Evolutionary conservation across 768 basidiomycete species (phyloP).

Genomic region (Tricholoma furcatifolium): DNA sequence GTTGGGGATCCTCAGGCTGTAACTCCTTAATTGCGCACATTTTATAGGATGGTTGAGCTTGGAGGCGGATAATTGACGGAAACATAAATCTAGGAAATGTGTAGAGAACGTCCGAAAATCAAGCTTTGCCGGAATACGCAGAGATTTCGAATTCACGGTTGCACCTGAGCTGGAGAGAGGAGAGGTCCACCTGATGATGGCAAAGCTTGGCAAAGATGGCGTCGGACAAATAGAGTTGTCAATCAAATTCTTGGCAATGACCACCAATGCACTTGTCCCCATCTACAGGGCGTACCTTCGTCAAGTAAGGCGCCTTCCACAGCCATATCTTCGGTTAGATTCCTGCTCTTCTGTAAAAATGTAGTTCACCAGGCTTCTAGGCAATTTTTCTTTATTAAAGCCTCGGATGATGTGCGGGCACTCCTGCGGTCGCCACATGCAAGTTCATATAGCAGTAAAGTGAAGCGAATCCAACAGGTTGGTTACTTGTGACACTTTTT

Average conservation of each 20-base stretch:
- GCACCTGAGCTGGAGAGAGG: too few relatives aligned
- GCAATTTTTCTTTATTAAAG: constrained; percentile 63
- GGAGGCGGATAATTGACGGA: constrained; percentile 6
- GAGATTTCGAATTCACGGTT: not conserved
- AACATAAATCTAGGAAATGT: not conserved
- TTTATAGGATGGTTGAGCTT: not conserved
- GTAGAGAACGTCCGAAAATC: constrained; percentile 1
- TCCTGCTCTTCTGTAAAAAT: not conserved
- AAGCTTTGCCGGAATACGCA: not conserved
- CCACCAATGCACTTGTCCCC: constrained; percentile 21
- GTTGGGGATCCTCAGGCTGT: not conserved
- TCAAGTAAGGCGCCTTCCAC: constrained; percentile 39
- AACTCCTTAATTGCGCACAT: not conserved
- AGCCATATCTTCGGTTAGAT: constrained; percentile 41
- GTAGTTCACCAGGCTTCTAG: constrained; percentile 31
- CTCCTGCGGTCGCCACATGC: constrained; percentile 34
- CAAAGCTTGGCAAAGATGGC: not conserved
- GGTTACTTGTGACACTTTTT: not conserved
- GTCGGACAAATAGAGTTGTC: not conserved
- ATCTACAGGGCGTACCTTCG: constrained; percentile 44
- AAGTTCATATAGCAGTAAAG: constrained; percentile 34
- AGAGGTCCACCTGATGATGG: not conserved
- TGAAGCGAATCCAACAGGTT: constrained; percentile 55
- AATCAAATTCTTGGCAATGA: not conserved
- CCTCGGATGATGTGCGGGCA: constrained; percentile 54